Evolutionary conservation across 2,329 filamentous ascomycete genomes (phyloP).

Genomic region (Hansfordia pulvinata): DNA sequence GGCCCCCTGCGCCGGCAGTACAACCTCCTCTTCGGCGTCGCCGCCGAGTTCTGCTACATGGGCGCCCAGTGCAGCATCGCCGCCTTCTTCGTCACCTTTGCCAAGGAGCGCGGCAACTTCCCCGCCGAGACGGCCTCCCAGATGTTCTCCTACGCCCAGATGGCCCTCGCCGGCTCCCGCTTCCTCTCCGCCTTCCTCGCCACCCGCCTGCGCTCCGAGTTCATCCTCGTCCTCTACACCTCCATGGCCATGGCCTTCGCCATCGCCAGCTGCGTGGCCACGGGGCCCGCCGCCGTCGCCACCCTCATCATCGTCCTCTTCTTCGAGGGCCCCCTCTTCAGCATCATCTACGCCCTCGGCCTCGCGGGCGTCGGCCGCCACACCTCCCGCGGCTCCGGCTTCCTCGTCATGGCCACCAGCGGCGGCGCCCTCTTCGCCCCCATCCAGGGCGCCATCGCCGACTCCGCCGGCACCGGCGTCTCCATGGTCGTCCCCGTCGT

Average conservation of each 20-base stretch:
- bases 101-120: slow-evolving; percentile 29
- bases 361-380: slow-evolving; percentile 65
- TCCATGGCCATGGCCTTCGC: too few relatives aligned
- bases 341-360: slow-evolving; percentile 65
- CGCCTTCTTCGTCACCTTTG: slow-evolving; percentile 42
- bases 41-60: slow-evolving; percentile 70
- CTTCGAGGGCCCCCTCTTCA: slow-evolving; percentile 72
- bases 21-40: slow-evolving; percentile 60
- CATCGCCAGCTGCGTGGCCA: too few relatives aligned
- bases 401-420: slow-evolving; percentile 55
- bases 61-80: slow-evolving; percentile 50
- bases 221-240: too few relatives aligned
- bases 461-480: slow-evolving; percentile 46
- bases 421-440: slow-evolving; percentile 66
- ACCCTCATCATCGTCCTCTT: slow-evolving; percentile 62
- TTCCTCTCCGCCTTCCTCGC: too few relatives aligned
- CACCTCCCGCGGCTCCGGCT: slow-evolving; percentile 63
- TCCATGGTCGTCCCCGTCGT: slow-evolving; percentile 53
- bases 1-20: slow-evolving; percentile 58
- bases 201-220: too few relatives aligned
- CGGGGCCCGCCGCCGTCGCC: slow-evolving; percentile 33
- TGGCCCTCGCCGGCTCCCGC: too few relatives aligned
- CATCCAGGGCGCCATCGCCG: slow-evolving; percentile 54
- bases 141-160: too few relatives aligned
- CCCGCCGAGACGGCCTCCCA: too few relatives aligned